Evolutionary conservation across 345 rosid genomes (phyloP).

Genomic region (Eucalyptus coolabah): DNA sequence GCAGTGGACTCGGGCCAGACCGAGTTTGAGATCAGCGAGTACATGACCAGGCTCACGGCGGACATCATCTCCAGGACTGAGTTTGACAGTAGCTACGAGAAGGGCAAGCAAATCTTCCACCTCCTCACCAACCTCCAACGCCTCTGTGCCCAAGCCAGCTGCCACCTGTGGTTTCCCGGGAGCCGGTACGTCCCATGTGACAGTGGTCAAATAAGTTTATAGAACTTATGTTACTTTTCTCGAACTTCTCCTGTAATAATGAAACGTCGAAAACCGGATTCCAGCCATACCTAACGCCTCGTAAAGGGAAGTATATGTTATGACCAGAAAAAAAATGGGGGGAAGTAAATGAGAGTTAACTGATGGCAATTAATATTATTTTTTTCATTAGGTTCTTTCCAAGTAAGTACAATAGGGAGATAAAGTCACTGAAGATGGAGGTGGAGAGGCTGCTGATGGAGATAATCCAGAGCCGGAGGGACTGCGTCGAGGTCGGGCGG

Average conservation of each 20-base stretch:
- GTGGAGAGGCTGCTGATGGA: conserved; percentile 77
- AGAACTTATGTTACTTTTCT: neutral
- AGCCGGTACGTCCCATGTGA: conserved; percentile 43
- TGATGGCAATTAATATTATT: neutral
- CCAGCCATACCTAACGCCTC: neutral
- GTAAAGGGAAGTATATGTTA: neutral
- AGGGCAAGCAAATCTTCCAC: conserved; percentile 72
- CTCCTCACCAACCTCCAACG: conserved; percentile 48
- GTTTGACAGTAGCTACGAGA: conserved; percentile 62
- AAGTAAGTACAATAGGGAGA: conserved; percentile 77
- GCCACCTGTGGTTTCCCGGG: conserved; percentile 84
- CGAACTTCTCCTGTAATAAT: neutral
- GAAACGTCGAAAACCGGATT: neutral
- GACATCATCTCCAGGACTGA: conserved; percentile 86
- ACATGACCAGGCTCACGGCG: conserved; percentile 64
- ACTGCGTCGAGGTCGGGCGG: conserved; percentile 71
- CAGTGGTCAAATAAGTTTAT: neutral
- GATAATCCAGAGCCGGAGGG: conserved; percentile 70
- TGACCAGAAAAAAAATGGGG: too few species aligned
- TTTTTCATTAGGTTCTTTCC: conserved; percentile 60
- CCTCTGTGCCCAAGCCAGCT: conserved; percentile 70
- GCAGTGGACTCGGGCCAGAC: conserved; percentile 31
- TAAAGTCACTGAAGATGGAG: conserved; percentile 63
- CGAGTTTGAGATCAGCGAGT: conserved; percentile 86
- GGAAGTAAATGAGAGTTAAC: neutral